Evolutionary conservation across 345 rosid genomes (phyloP), one percentile per base, ranked within the genome.

Genomic region (Tarenaya hassleriana): DNA sequence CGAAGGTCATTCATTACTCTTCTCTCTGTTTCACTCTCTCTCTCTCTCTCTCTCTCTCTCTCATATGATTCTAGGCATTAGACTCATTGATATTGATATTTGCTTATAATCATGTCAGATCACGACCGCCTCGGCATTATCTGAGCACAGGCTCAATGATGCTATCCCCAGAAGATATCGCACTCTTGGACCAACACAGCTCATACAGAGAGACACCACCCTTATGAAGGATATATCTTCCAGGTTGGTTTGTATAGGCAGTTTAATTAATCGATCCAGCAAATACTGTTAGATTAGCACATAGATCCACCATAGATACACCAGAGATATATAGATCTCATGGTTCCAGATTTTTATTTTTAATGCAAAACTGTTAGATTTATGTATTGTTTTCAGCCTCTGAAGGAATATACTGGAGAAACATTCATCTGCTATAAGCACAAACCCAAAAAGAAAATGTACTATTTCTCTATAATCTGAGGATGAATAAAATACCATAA

Each of bases 111-210:
- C 1, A n/a, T 10, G 47, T 53, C 77, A 88, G 94, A 80, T 59
- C 55, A 54, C 75, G 87, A 54, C 62, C 75, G 56, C 42, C 84
- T 50, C 65, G 80, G 20, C 82, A 86, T 68, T 94, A 86, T 75
- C 69, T 94, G 82, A 80, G 75, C 49, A 53, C 56, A 3, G 78
- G 83, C 29, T 67, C 82, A 10, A 52, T 78, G 47, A 61, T 56
- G 61, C 51, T 92, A 32, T 80, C 89, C 52, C 73, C 82, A 0
- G 94, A 83, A 66, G 88, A 94, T 18, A 70, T 82, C 55, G 73
- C 80, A 24, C 53, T 80, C 63, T 67, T 94, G 75, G 72, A 58
- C 19, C 76, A 65, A 52, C 67, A 55, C 58, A 73, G 61, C 58
- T 12, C 61, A 5, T 75, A 63, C 14, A 42, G 67, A 40, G 71